Evolutionary conservation across 345 rosid species (phyloP).

Genomic region (Salix dunnii): DNA sequence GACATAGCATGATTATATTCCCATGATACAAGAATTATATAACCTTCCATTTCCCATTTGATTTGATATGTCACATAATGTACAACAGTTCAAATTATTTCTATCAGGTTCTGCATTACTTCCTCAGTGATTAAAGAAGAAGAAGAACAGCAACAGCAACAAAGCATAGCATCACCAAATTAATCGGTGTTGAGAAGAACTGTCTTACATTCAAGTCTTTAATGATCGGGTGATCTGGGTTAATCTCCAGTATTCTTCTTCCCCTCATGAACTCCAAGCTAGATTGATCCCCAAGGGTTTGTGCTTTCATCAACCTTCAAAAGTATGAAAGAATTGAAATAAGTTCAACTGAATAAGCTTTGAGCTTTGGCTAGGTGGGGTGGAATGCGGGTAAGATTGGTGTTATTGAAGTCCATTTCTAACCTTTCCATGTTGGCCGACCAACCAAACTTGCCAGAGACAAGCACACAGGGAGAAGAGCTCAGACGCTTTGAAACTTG

Average conservation of each 20-base stretch:
- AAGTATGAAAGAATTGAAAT: constrained; percentile 1
- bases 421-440: constrained; percentile 99
- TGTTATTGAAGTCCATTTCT: constrained; percentile 1
- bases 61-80: neutral
- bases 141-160: neutral
- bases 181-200: neutral
- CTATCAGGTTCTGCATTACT: neutral
- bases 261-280: constrained; percentile 99
- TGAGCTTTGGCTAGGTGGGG: neutral
- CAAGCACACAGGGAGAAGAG: constrained; percentile 97
- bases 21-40: neutral
- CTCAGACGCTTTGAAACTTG: constrained; percentile 90
- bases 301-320: constrained; percentile 94
- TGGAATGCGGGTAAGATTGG: neutral
- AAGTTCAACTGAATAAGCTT: neutral
- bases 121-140: neutral
- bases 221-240: constrained; percentile 87
- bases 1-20: neutral
- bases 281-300: constrained; percentile 91
- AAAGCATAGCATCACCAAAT: neutral
- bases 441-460: constrained; percentile 98
- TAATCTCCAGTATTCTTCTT: constrained; percentile 88
- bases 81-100: neutral
- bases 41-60: neutral
- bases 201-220: constrained; percentile 76